phyloP scores from a whole-genome alignment of 768 basidiomycete species.

The Coprinellus micaceus region DNA sequence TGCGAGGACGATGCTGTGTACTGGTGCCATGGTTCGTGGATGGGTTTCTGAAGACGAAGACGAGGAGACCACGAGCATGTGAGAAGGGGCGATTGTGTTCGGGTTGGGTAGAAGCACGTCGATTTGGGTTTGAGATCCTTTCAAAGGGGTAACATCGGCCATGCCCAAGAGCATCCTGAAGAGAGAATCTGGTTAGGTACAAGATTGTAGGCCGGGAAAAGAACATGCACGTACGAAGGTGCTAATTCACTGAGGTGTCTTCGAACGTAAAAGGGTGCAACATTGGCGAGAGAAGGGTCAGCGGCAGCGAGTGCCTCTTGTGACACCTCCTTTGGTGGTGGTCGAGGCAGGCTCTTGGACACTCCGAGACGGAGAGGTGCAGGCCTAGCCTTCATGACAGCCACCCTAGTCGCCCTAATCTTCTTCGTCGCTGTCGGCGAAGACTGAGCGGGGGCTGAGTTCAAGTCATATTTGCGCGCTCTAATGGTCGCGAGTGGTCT shows the following conservation, averaged over 20 bases:
- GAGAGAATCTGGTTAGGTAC: conserved; percentile 9
- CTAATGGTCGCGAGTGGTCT: background rate
- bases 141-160: conserved; percentile 23
- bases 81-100: conserved; percentile 40
- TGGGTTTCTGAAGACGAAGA: conserved; percentile 12
- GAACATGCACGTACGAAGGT: conserved; percentile 30
- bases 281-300: conserved; percentile 45
- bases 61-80: conserved; percentile 48
- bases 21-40: conserved; percentile 50
- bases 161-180: conserved; percentile 7
- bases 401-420: background rate
- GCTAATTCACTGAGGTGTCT: conserved; percentile 46
- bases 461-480: background rate
- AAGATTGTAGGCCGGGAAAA: background rate
- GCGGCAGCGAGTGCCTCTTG: conserved; percentile 37
- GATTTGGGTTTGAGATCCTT: conserved; percentile 26
- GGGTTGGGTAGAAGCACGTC: conserved; percentile 35
- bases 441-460: background rate
- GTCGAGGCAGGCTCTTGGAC: background rate
- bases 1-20: conserved; percentile 68
- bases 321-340: background rate
- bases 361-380: background rate
- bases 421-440: background rate
- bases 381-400: background rate
- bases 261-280: conserved; percentile 52